These are phyloP conservation scores for Calonectria naviculata DNA, from an alignment of 2,329 filamentous ascomycete genomes.

Conservation along the genomic window DNA sequence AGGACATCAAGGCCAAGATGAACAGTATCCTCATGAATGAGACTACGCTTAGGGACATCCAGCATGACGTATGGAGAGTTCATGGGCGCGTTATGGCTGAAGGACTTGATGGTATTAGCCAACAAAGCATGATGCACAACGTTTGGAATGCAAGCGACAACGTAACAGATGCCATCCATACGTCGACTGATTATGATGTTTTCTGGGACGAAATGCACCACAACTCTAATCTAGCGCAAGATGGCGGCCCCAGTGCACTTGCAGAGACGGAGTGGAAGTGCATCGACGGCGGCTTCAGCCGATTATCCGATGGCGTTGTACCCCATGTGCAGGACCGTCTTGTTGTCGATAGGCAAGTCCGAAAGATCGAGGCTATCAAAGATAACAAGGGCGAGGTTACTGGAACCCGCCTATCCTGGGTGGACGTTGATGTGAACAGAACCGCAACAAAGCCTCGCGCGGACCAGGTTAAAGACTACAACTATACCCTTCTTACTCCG, in stretches of 20 bases:
- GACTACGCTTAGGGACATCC: background rate
- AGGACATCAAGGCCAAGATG: conserved; percentile 20
- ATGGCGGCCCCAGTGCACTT: conserved; percentile 6
- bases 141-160: conserved; percentile 16
- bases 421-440: conserved; percentile 58
- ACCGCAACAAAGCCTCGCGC: conserved; percentile 17
- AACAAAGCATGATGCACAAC: conserved; percentile 21
- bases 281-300: background rate
- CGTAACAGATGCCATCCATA: conserved; percentile 19
- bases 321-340: background rate
- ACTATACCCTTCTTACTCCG: conserved; percentile 74
- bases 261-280: conserved; percentile 25
- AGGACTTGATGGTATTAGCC: conserved; percentile 18
- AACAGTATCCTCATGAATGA: conserved; percentile 29
- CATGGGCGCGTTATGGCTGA: conserved; percentile 17
- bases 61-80: conserved; percentile 17
- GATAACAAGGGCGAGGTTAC: background rate
- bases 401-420: conserved; percentile 44
- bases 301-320: background rate
- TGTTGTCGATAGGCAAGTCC: background rate
- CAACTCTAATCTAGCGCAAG: conserved; percentile 22
- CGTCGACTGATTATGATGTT: conserved; percentile 21
- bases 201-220: conserved; percentile 28
- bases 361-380: background rate
- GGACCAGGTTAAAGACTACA: conserved; percentile 58